Evolutionary conservation across 2,329 filamentous ascomycete genomes (phyloP), one percentile per base, ranked within the genome.

Genomic region (Colletotrichum sp.): DNA sequence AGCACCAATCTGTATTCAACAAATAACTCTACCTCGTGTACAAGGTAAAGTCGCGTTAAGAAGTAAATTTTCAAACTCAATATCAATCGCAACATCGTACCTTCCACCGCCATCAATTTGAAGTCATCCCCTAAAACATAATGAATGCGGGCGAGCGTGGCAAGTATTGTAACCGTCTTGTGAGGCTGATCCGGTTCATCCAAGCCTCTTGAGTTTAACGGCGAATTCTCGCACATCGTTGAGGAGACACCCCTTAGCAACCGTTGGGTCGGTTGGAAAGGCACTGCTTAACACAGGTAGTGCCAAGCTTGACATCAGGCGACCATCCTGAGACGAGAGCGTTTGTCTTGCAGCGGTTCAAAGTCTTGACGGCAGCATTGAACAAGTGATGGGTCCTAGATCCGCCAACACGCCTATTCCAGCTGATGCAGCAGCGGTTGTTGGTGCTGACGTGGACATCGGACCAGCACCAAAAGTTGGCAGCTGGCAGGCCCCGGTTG

Each of bases 111-210:
- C 43, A 0, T 52, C 43, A 52, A 52, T 52, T 0, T 21, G 4
- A 48, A 48, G 43, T 48, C 43, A 3, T 4, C 39, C 39, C 4
- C 24, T 26, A 26, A 26, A 26, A 26, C 24, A 26, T 26, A 26
- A 26, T 26, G 24, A 26, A 26, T 26, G 24, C 2, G 24, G 24
- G 24, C 24, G 24, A 26, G 24, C 24, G 24, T 26, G 24, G 24
- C 24, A 26, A 26, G 24, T 26, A 26, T 26, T 26, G 24, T 26
- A 26, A 26, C 24, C 24, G 24, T 26, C 24, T 26, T 26, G 24
- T 48, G 3, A 87, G 78, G 0, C 72, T 82, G n/a, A 90, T 78
- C 59, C 85, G 88, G 80, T 88, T 88, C 0, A 92, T 78, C 71
- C 86, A 9, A 92, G 80, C 9, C 79, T 78, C 10, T 83, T 80